These are phyloP conservation scores for Serpula lacrymans DNA, from an alignment of 768 basidiomycete genomes.

Conservation along the genomic window DNA sequence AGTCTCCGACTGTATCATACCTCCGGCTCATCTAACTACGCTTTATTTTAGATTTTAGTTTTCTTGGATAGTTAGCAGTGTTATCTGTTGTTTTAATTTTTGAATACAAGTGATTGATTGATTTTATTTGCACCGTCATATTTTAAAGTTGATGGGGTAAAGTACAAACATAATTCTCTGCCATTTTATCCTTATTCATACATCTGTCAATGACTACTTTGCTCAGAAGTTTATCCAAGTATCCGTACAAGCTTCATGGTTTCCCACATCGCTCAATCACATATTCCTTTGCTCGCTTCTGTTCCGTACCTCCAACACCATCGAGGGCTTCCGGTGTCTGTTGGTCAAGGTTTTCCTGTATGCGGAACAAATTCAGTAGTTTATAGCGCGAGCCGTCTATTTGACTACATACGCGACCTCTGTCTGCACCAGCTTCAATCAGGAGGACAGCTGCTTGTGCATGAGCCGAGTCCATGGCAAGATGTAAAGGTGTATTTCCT, in stretches of 20 bases:
- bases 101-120: too few relatives aligned
- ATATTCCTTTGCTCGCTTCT: slow-evolving; percentile 74
- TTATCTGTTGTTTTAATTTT: too few relatives aligned
- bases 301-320: slow-evolving; percentile 89
- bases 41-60: too few relatives aligned
- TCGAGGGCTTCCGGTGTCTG: slow-evolving; percentile 85
- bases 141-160: too few relatives aligned
- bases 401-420: slow-evolving; percentile 70
- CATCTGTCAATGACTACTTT: too few relatives aligned
- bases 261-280: slow-evolving; percentile 72
- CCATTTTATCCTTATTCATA: too few relatives aligned
- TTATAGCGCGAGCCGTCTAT: slow-evolving; percentile 2
- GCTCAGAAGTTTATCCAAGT: background rate
- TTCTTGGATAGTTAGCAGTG: too few relatives aligned
- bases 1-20: background rate
- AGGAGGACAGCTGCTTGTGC: slow-evolving; percentile 87
- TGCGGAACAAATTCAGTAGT: background rate
- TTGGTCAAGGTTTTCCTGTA: slow-evolving; percentile 77
- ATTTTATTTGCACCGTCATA: too few relatives aligned
- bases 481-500: slow-evolving; percentile 96
- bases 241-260: slow-evolving; percentile 27
- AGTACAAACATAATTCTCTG: too few relatives aligned
- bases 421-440: slow-evolving; percentile 95
- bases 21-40: too few relatives aligned
- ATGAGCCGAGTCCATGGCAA: slow-evolving; percentile 96